A percentile compares a stretch with the other conserved stretches of the same genome.
These are phyloP conservation scores for Globisporangium canariense DNA, from an alignment of 352 stramenopile genomes.

Conservation along the genomic window DNA sequence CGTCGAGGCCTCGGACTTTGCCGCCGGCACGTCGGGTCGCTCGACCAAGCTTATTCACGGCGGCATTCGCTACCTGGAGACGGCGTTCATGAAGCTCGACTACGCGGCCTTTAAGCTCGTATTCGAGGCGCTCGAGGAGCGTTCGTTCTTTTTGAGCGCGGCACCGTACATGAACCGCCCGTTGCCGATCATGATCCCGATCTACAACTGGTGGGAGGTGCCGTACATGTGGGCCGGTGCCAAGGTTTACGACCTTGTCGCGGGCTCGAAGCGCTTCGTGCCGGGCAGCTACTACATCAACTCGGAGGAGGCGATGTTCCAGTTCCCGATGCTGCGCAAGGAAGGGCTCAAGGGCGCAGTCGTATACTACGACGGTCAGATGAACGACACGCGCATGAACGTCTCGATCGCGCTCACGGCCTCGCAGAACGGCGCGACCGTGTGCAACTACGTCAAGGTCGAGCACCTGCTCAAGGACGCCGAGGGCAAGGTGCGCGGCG, in stretches of 20 bases:
- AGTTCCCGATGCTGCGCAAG: slow-evolving; percentile 93
- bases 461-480: slow-evolving; percentile 82
- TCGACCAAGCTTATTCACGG: slow-evolving; percentile 96
- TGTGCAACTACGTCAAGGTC: slow-evolving; percentile 92
- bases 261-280: slow-evolving; percentile 85
- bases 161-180: slow-evolving; percentile 94
- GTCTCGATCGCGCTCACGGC: slow-evolving; percentile 93
- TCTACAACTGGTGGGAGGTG: slow-evolving; percentile 95
- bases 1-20: slow-evolving; percentile 92
- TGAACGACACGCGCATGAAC: slow-evolving; percentile 95
- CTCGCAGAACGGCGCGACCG: slow-evolving; percentile 89
- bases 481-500: slow-evolving; percentile 81
- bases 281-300: slow-evolving; percentile 90
- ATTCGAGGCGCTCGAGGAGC: slow-evolving; percentile 91
- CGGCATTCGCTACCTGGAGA: slow-evolving; percentile 94
- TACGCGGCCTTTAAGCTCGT: slow-evolving; percentile 89
- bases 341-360: slow-evolving; percentile 91
- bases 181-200: slow-evolving; percentile 95
- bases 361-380: slow-evolving; percentile 90
- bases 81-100: slow-evolving; percentile 93
- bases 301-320: slow-evolving; percentile 89
- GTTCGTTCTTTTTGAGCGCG: slow-evolving; percentile 89
- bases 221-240: slow-evolving; percentile 93
- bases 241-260: slow-evolving; percentile 93
- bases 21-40: slow-evolving; percentile 88